These are phyloP conservation scores for Phyllosticta ampelicida DNA, from an alignment of 2,329 filamentous ascomycete genomes.

Conservation along the genomic window DNA sequence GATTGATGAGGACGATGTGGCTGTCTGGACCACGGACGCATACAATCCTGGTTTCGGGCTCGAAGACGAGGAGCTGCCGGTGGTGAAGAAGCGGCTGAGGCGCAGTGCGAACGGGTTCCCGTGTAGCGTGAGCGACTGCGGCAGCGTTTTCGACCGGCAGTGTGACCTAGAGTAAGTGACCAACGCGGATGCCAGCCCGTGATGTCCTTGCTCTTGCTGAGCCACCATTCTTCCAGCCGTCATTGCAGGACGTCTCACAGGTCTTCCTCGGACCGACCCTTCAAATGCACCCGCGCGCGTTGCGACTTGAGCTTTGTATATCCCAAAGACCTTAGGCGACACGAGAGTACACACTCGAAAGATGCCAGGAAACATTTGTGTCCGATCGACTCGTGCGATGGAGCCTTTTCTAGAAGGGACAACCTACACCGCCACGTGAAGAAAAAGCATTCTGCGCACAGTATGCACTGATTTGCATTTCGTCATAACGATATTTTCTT, in stretches of 20 bases:
- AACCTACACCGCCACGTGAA: slow-evolving; percentile 1
- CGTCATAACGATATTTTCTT: background rate
- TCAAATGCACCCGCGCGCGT: background rate
- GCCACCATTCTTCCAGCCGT: background rate
- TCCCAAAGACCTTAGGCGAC: slow-evolving; percentile 5
- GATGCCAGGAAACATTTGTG: background rate
- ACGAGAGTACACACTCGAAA: background rate
- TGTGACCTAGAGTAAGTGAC: background rate
- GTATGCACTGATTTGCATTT: background rate
- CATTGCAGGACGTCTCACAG: slow-evolving; percentile 2
- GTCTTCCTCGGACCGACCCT: background rate
- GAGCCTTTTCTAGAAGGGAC: background rate
- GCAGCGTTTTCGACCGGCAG: background rate
- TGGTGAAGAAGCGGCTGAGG: background rate
- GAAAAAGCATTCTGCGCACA: background rate
- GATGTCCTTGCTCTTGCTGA: background rate
- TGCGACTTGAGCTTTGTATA: slow-evolving; percentile 4
- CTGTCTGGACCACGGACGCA: background rate
- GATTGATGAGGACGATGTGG: background rate
- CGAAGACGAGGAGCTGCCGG: background rate
- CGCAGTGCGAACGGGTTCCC: background rate
- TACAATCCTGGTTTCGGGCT: background rate
- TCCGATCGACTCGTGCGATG: background rate
- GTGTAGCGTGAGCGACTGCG: background rate
- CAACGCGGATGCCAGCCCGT: background rate